These are phyloP conservation scores for Nematodospora anomalae DNA, from an alignment of 1,139 yeast species.

Conservation along the genomic window DNA sequence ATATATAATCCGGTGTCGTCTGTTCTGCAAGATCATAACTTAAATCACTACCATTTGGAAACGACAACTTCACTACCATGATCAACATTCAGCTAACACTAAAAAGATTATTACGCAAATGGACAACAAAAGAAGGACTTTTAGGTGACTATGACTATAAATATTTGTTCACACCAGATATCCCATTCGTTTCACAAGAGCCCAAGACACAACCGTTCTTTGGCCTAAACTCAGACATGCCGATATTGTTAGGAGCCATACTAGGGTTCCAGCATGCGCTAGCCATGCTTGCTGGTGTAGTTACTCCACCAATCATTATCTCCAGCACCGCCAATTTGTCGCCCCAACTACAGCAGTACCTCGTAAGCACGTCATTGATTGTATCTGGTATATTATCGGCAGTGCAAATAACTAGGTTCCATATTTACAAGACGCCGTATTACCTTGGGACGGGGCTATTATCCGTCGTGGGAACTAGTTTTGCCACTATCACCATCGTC, in stretches of 20 bases:
- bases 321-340: constrained; percentile 59
- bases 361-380: constrained; percentile 77
- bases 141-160: constrained; percentile 83
- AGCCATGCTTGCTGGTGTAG: constrained; percentile 89
- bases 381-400: constrained; percentile 72
- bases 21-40: no score
- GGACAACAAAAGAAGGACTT: constrained; percentile 73
- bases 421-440: constrained; percentile 67
- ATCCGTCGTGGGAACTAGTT: constrained; percentile 87
- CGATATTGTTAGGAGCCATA: constrained; percentile 67
- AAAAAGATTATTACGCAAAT: constrained; percentile 35
- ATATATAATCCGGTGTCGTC: no score
- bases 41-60: no score
- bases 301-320: constrained; percentile 80
- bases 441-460: constrained; percentile 84
- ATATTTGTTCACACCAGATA: constrained; percentile 70
- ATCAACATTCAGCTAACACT: constrained; percentile 17
- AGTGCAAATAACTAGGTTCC: constrained; percentile 80
- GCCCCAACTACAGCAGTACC: constrained; percentile 54
- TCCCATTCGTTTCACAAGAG: constrained; percentile 61
- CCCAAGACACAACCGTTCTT: constrained; percentile 61
- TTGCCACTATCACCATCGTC: constrained; percentile 83
- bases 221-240: constrained; percentile 76
- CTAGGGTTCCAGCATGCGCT: constrained; percentile 85
- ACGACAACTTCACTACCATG: constrained; percentile 7